Base-by-base conservation (phyloP, 257 asterid species). In the Agastache rugosa region DNA sequence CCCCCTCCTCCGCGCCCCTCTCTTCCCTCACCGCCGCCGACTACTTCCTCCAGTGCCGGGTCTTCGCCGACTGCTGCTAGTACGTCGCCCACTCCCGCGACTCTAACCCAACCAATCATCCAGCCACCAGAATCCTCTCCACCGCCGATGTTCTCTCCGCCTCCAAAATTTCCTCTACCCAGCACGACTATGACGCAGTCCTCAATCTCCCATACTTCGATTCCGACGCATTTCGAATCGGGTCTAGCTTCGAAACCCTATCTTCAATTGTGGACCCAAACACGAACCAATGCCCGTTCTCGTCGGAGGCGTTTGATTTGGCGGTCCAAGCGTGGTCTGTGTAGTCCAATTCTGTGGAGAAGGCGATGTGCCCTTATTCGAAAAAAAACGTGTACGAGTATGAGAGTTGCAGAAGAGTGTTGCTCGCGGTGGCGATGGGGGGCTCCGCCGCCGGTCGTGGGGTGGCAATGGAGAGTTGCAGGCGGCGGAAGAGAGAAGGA, bases 371-470 rank as follows among this genome's bases (percentile, higher is more conserved):
- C 75, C 90, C 96, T 25, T 86, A 86, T 56, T 91, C n/a, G n/a
- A n/a, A n/a, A n/a, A n/a, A n/a, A n/a, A n/a, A 76, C 64, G 79
- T 83, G 12, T 87, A 84, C 42, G 91, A 91, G 80, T 86, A 91
- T 61, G 83, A 7, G 55, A 75, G 56, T 3, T 91, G 96, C 72
- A 60, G 77, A 12, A 77, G 83, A 67, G 85, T 77, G 75, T 69
- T 83, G 67, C 88, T 82, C 11, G 93, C 85, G 50, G 85, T 71
- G 83, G 73, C 82, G 0, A 59, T 84, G 31, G 74, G 54, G 19
- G 86, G 23, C 87, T 2, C 86, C 83, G 74, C 91, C 93, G 39
- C 69, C 78, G 78, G 79, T 80, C 63, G 85, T 83, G 83, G 80
- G n/a, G n/a, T n/a, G n/a, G n/a, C n/a, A n/a, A n/a, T n/a, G n/a